phyloP scores from a whole-genome alignment of 768 basidiomycete species.

The Podaxis sp. region DNA sequence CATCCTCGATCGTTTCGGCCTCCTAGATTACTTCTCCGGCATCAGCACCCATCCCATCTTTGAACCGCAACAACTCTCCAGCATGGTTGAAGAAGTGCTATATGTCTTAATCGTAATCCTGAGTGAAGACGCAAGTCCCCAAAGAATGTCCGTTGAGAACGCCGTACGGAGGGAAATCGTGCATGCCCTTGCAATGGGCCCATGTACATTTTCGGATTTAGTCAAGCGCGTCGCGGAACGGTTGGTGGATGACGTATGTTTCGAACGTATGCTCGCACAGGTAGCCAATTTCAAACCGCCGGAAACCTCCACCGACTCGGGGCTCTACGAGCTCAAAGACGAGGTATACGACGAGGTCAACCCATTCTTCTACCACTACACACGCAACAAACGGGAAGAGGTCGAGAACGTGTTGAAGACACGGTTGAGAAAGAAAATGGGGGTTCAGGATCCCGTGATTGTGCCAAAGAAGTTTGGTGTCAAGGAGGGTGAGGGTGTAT shows the following conservation, averaged over 20 bases:
- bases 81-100: conserved; percentile 84
- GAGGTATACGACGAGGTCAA: conserved; percentile 84
- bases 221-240: conserved; percentile 89
- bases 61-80: conserved; percentile 65
- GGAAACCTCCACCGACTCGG: conserved; percentile 71
- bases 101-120: conserved; percentile 85
- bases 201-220: conserved; percentile 87
- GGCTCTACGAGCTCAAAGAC: conserved; percentile 86
- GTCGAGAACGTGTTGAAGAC: conserved; percentile 73
- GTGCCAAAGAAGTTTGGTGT: conserved; percentile 70
- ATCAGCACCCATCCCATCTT: conserved; percentile 50
- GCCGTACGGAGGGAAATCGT: conserved; percentile 82
- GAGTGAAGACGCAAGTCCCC: conserved; percentile 75
- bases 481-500: conserved; percentile 50
- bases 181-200: conserved; percentile 85
- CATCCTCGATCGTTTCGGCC: conserved; percentile 87
- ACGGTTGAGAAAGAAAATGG: conserved; percentile 59
- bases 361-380: conserved; percentile 95
- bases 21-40: conserved; percentile 77
- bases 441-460: conserved; percentile 60
- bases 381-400: conserved; percentile 89
- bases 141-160: conserved; percentile 55
- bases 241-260: conserved; percentile 76
- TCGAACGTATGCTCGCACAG: conserved; percentile 72
- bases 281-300: conserved; percentile 84